Evolutionary conservation across 2,329 filamentous ascomycete species (phyloP).

Genomic region (Pseudogymnoascus sp.): DNA sequence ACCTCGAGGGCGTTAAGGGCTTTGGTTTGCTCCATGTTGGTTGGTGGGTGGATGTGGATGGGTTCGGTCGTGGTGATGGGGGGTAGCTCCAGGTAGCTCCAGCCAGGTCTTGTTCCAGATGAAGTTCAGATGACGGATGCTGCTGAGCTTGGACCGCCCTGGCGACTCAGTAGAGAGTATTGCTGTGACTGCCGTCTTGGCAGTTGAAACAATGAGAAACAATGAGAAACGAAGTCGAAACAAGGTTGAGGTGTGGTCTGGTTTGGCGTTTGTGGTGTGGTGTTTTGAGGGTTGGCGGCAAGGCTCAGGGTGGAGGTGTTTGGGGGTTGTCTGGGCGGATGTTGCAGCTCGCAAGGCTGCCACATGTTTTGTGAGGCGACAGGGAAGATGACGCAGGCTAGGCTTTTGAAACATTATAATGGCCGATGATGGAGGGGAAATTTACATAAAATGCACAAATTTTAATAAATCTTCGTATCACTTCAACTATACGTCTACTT

Average conservation of each 20-base stretch:
- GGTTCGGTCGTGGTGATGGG: slow-evolving; percentile 14
- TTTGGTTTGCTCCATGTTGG: slow-evolving; percentile 64
- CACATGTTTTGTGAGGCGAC: not conserved
- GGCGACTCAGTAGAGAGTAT: not conserved
- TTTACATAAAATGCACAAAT: not conserved
- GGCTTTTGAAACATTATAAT: not conserved
- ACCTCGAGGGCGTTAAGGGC: slow-evolving; percentile 59
- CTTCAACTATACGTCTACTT: not conserved
- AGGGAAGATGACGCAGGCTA: not conserved
- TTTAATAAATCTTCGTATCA: not conserved
- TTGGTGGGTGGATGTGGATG: slow-evolving; percentile 8
- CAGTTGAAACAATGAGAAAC: not conserved
- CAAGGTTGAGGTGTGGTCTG: not conserved
- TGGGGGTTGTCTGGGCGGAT: not conserved
- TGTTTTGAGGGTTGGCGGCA: not conserved
- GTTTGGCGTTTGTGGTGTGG: not conserved
- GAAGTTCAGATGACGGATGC: not conserved
- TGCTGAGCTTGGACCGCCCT: not conserved
- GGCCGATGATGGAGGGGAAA: too few relatives aligned
- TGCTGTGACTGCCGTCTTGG: not conserved
- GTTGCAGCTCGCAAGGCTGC: not conserved
- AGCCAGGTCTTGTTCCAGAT: not conserved
- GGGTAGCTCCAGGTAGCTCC: slow-evolving; percentile 14
- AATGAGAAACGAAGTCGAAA: not conserved
- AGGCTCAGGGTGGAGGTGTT: not conserved